These are phyloP conservation scores for Ilyonectria robusta DNA, from an alignment of 2,329 filamentous ascomycete species.

Conservation along the genomic window DNA sequence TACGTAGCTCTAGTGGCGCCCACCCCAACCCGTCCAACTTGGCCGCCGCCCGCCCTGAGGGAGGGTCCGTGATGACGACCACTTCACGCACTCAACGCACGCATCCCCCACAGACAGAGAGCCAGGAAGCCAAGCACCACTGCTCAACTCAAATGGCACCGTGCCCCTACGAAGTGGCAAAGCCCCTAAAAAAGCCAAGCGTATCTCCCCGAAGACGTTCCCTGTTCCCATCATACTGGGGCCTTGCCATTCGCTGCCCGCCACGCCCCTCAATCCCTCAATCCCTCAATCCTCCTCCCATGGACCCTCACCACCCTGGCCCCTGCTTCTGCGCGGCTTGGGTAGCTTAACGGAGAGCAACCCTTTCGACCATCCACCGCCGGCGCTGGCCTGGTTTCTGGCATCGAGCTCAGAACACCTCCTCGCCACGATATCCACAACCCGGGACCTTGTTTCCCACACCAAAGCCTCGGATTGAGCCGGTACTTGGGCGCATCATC, in stretches of 20 bases:
- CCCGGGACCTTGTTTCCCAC: conserved; percentile 11
- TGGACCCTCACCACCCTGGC: conserved; percentile 35
- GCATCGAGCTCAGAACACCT: conserved; percentile 10
- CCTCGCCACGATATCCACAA: conserved; percentile 17
- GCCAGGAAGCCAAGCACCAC: conserved; percentile 41
- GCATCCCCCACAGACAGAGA: conserved; percentile 45
- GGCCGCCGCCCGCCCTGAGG: conserved; percentile 29
- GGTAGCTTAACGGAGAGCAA: conserved; percentile 10
- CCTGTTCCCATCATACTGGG: conserved; percentile 45
- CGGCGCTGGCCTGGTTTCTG: conserved; percentile 13
- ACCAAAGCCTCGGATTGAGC: conserved; percentile 10
- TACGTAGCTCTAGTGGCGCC: background rate
- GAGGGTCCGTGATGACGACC: conserved; percentile 47
- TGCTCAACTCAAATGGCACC: conserved; percentile 45
- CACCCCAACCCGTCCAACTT: background rate
- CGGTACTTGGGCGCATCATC: conserved; percentile 17
- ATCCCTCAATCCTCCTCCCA: conserved; percentile 18
- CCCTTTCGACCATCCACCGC: conserved; percentile 19
- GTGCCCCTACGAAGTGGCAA: conserved; percentile 28
- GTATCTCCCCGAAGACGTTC: conserved; percentile 43
- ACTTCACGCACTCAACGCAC: conserved; percentile 35
- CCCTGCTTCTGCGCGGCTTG: conserved; percentile 33
- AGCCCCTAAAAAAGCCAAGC: conserved; percentile 33
- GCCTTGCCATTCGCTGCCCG: conserved; percentile 43
- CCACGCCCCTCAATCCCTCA: conserved; percentile 36